Conservation (phyloP, 108 stramenopile species). For the Skeletonema costatum region DNA sequence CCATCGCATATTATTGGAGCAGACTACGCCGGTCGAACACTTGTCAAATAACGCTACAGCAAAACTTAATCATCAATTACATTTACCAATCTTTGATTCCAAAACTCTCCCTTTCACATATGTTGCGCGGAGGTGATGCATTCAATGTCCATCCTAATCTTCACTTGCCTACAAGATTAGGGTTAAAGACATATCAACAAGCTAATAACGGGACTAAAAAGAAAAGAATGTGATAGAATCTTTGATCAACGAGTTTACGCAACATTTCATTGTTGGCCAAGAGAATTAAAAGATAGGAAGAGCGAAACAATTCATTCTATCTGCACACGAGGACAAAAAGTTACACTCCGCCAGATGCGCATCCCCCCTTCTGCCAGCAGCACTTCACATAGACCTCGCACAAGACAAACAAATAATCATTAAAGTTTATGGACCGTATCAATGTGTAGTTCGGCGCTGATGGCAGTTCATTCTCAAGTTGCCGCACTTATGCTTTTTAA, state of each 20-base stretch:
- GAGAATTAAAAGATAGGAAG: conserved; percentile 5
- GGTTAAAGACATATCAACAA: background rate
- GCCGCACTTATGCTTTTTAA: background rate
- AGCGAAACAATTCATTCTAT: background rate
- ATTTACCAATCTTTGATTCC: conserved; percentile 22
- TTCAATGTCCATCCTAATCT: conserved; percentile 22
- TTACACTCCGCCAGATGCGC: too few relatives aligned
- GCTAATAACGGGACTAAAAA: background rate
- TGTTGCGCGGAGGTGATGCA: conserved; percentile 22
- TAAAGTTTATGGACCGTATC: conserved; percentile 35
- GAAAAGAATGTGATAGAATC: conserved; percentile 24
- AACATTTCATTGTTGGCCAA: conserved; percentile 2
- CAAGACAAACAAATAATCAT: too few relatives aligned
- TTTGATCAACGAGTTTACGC: conserved; percentile 3
- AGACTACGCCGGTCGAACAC: conserved; percentile 30
- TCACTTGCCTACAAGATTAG: background rate
- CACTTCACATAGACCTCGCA: too few relatives aligned
- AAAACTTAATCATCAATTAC: conserved; percentile 5
- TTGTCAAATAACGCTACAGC: conserved; percentile 23
- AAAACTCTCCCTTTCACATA: conserved; percentile 24
- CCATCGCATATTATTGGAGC: conserved; percentile 37
- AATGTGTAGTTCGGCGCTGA: conserved; percentile 34
- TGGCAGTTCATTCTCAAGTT: conserved; percentile 32
- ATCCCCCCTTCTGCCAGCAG: too few relatives aligned
- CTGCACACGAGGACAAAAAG: conserved; percentile 9